Evolutionary conservation across 331 rosid genomes (phyloP).

Genomic region (Quercus phellos): DNA sequence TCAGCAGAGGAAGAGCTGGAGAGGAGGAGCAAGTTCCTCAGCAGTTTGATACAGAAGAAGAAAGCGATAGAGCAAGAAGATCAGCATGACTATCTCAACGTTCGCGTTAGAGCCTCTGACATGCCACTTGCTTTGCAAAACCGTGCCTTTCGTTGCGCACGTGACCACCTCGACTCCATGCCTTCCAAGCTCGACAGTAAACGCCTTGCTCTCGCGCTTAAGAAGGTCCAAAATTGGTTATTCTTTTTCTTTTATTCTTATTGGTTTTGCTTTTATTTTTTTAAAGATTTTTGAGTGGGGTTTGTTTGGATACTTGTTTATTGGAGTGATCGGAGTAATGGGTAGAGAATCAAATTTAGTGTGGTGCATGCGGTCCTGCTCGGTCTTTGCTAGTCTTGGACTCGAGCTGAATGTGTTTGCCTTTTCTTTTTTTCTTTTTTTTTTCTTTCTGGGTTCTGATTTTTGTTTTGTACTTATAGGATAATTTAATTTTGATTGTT

Average conservation of each 20-base stretch:
- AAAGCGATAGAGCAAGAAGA: constrained; percentile 63
- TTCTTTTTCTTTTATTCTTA: neutral
- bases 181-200: constrained; percentile 80
- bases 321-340: constrained; percentile 19
- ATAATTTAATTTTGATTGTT: too few species aligned
- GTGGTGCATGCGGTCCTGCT: neutral
- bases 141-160: constrained; percentile 71
- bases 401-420: neutral
- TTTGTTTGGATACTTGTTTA: constrained; percentile 18
- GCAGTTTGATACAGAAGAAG: constrained; percentile 76
- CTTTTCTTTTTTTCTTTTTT: neutral
- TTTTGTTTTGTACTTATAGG: neutral
- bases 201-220: constrained; percentile 74
- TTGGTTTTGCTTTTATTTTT: neutral
- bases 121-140: constrained; percentile 72
- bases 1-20: constrained; percentile 79
- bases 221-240: constrained; percentile 46
- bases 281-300: neutral
- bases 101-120: constrained; percentile 69
- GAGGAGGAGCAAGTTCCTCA: constrained; percentile 76
- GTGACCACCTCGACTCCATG: constrained; percentile 70
- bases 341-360: constrained; percentile 1
- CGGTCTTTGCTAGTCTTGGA: neutral
- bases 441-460: neutral
- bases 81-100: constrained; percentile 40